Conservation (phyloP, 2,329 filamentous ascomycete species). For the Cordyceps cicadae region DNA sequence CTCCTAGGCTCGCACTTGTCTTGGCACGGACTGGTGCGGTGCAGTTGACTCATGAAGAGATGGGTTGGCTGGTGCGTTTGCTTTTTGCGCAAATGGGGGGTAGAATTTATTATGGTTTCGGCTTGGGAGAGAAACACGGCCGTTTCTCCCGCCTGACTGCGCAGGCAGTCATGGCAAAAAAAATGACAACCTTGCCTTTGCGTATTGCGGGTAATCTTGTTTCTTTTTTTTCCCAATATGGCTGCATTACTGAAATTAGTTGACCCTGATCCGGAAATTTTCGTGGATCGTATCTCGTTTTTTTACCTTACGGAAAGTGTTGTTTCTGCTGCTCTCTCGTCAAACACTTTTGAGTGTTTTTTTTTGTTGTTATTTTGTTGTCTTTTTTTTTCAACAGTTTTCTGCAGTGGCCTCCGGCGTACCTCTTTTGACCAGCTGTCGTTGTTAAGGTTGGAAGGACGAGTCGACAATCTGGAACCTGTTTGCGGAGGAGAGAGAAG, state of each 20-base stretch:
- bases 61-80: constrained; percentile 9
- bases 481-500: constrained; percentile 8
- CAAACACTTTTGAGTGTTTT: constrained; percentile 5
- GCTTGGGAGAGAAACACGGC: constrained; percentile 5
- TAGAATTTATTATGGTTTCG: constrained; percentile 5
- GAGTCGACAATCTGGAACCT: constrained; percentile 14
- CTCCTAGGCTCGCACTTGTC: constrained; percentile 35
- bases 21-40: neutral
- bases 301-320: constrained; percentile 22
- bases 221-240: constrained; percentile 9
- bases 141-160: constrained; percentile 6
- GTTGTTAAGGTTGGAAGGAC: neutral
- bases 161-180: constrained; percentile 3
- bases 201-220: constrained; percentile 23
- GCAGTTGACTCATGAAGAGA: constrained; percentile 5
- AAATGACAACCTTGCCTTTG: neutral
- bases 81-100: constrained; percentile 10
- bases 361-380: neutral
- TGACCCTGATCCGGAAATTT: constrained; percentile 4
- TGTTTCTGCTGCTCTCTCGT: constrained; percentile 18
- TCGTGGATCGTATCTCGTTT: constrained; percentile 10
- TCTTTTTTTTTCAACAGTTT: constrained; percentile 14
- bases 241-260: constrained; percentile 12
- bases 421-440: constrained; percentile 7
- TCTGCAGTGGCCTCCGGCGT: constrained; percentile 13